A percentile compares a stretch with the other conserved stretches of the same genome.
Evolutionary conservation across 2,329 filamentous ascomycete species (phyloP).

Genomic region (Colletotrichum agaves): DNA sequence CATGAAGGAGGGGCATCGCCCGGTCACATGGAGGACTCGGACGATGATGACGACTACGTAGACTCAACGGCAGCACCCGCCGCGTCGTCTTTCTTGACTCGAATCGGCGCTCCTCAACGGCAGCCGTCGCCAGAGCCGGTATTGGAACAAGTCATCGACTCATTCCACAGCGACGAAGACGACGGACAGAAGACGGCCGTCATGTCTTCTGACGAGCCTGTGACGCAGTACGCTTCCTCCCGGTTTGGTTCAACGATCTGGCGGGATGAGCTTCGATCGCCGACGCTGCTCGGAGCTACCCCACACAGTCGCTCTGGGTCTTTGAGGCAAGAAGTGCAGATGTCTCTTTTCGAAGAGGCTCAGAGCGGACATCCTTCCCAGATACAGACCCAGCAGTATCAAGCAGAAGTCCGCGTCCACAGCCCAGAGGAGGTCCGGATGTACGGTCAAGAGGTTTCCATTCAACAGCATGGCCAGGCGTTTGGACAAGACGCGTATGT

Average conservation of each 20-base stretch:
- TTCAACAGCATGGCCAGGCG: not conserved
- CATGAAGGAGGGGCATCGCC: not conserved
- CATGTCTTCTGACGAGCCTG: conserved; percentile 2
- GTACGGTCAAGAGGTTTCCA: not conserved
- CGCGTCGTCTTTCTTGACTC: conserved; percentile 21
- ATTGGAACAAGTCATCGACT: conserved; percentile 31
- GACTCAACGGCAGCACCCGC: not conserved
- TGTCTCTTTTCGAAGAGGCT: not conserved
- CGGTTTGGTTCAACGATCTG: conserved; percentile 24
- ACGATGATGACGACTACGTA: conserved; percentile 26
- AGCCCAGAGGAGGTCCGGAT: not conserved
- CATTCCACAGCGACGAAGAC: conserved; percentile 26
- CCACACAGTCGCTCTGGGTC: conserved; percentile 30
- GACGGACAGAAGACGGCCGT: conserved; percentile 24
- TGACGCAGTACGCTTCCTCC: conserved; percentile 23
- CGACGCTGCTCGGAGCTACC: conserved; percentile 14
- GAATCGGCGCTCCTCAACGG: conserved; percentile 14
- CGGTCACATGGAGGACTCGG: conserved; percentile 38
- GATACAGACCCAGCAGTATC: not conserved
- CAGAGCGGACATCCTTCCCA: not conserved
- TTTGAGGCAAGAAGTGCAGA: conserved; percentile 16
- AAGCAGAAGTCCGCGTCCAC: not conserved
- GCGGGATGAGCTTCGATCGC: conserved; percentile 31
- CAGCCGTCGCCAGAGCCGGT: not conserved
- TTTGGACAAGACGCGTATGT: not conserved